Conservation (phyloP, 2,329 filamentous ascomycete species). For the Diaporthe sp. region DNA sequence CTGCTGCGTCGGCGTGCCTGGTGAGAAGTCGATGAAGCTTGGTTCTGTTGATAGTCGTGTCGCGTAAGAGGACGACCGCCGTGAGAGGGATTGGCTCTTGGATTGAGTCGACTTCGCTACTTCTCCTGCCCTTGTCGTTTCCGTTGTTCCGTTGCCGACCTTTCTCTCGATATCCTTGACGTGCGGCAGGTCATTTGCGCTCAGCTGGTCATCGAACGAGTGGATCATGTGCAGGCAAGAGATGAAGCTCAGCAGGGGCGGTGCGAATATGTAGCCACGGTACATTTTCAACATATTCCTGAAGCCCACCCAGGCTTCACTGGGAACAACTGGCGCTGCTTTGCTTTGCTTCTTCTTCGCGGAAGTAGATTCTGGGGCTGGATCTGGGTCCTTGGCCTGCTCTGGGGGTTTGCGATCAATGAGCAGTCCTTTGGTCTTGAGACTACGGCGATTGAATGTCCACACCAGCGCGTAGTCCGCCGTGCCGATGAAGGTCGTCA, state of each 20-base stretch:
- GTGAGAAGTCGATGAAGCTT: slow-evolving; percentile 10
- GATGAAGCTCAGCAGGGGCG: slow-evolving; percentile 44
- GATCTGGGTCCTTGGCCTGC: slow-evolving; percentile 12
- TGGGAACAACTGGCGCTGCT: slow-evolving; percentile 17
- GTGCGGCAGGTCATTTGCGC: slow-evolving; percentile 36
- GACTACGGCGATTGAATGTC: slow-evolving; percentile 42
- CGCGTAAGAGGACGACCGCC: slow-evolving; percentile 12
- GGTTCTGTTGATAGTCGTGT: slow-evolving; percentile 20
- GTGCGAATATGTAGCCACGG: slow-evolving; percentile 40
- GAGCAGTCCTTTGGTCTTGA: slow-evolving; percentile 41
- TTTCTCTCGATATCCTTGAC: slow-evolving; percentile 41
- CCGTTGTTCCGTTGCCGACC: slow-evolving; percentile 26
- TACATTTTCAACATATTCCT: slow-evolving; percentile 42
- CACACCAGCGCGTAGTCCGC: slow-evolving; percentile 44
- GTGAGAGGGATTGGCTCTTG: slow-evolving; percentile 1
- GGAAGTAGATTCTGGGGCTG: not conserved
- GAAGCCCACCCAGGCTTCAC: slow-evolving; percentile 40
- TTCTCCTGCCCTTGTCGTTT: not conserved
- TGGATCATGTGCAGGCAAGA: slow-evolving; percentile 42
- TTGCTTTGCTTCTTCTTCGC: slow-evolving; percentile 31
- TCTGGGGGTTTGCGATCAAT: slow-evolving; percentile 41
- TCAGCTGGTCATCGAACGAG: slow-evolving; percentile 43
- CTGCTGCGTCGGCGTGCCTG: slow-evolving; percentile 9
- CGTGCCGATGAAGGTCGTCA: slow-evolving; percentile 44
- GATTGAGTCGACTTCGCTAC: not conserved